phyloP scores from a whole-genome alignment of 2,329 filamentous ascomycete genomes.

The Immersiporthe knoxdaviesiana region DNA sequence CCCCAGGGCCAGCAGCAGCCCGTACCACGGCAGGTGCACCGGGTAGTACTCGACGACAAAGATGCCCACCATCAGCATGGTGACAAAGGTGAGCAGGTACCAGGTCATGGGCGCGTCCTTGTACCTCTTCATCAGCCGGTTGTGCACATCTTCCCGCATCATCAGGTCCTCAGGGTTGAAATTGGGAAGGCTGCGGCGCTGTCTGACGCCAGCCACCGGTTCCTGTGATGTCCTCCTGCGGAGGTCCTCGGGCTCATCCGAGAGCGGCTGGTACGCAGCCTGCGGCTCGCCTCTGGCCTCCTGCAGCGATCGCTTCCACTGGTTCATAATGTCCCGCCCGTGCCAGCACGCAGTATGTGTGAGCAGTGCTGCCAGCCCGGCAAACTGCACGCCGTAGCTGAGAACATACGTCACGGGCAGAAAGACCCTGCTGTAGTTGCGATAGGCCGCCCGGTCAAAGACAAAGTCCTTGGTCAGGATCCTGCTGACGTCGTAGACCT shows the following conservation, averaged over 20 bases:
- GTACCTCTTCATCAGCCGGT: slow-evolving; percentile 80
- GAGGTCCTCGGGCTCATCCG: slow-evolving; percentile 28
- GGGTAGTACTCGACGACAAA: slow-evolving; percentile 87
- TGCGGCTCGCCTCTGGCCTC: slow-evolving; percentile 60
- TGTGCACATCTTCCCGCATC: slow-evolving; percentile 79
- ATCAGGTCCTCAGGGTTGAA: slow-evolving; percentile 59
- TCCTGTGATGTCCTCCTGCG: slow-evolving; percentile 24
- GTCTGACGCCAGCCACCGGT: slow-evolving; percentile 2
- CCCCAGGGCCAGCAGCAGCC: slow-evolving; percentile 74
- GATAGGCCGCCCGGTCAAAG: slow-evolving; percentile 77
- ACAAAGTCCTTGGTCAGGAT: slow-evolving; percentile 78
- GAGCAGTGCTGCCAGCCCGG: slow-evolving; percentile 75
- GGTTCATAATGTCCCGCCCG: slow-evolving; percentile 77
- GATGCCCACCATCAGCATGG: slow-evolving; percentile 78
- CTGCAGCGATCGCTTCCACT: slow-evolving; percentile 71
- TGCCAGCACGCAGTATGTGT: slow-evolving; percentile 87
- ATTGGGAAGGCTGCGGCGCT: slow-evolving; percentile 16
- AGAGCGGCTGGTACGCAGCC: slow-evolving; percentile 55
- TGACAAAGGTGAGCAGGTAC: slow-evolving; percentile 76
- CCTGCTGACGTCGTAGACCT: slow-evolving; percentile 78
- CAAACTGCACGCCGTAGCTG: slow-evolving; percentile 86
- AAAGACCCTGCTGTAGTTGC: slow-evolving; percentile 81
- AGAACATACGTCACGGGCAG: slow-evolving; percentile 85
- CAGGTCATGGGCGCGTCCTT: slow-evolving; percentile 79
- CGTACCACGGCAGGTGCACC: slow-evolving; percentile 84